Conservation (phyloP, 2,329 filamentous ascomycete species). For the Diaporthe vexans region DNA sequence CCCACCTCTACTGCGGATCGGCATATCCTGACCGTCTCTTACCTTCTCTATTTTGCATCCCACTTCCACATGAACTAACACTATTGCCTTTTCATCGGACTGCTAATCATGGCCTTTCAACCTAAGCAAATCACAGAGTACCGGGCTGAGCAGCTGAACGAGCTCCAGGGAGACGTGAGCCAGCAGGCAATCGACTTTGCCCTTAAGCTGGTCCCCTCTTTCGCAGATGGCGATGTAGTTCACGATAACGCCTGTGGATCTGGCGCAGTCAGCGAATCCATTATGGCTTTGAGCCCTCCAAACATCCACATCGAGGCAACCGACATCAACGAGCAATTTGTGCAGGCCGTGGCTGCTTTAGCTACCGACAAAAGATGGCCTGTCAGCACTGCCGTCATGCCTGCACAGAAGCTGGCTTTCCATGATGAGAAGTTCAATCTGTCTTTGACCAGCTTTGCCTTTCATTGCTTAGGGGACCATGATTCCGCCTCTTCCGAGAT, state of each 20-base stretch:
- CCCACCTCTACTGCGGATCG: neutral
- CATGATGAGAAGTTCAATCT: neutral
- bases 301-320: neutral
- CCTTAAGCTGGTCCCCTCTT: neutral
- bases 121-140: no score
- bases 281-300: neutral
- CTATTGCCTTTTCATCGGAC: no score
- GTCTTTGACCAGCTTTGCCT: neutral
- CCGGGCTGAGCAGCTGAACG: neutral
- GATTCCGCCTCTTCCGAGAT: conserved; percentile 38
- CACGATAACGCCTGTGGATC: neutral
- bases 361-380: no score
- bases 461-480: neutral
- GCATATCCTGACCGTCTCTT: neutral
- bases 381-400: neutral
- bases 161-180: neutral
- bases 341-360: no score
- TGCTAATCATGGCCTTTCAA: no score
- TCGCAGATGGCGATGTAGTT: neutral
- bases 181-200: neutral
- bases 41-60: neutral
- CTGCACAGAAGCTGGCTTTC: neutral
- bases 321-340: neutral
- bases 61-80: neutral
- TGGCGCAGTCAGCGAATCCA: neutral